These are phyloP conservation scores for Epichloe sp. DNA, from an alignment of 2,329 filamentous ascomycete genomes.

Conservation along the genomic window DNA sequence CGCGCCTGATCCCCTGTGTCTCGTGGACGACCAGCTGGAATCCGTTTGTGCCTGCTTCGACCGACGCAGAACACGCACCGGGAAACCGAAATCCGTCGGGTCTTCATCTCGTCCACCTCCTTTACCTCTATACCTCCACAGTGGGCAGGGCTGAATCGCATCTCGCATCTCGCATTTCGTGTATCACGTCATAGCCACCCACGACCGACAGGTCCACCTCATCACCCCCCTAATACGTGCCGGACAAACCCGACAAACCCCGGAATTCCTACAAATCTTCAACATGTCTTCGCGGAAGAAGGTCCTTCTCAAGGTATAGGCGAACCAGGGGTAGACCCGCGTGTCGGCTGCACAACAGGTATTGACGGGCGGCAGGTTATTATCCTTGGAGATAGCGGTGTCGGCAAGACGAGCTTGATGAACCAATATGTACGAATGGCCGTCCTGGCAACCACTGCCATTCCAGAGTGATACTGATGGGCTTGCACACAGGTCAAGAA, in stretches of 20 bases:
- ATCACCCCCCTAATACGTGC: neutral
- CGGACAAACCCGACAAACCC: neutral
- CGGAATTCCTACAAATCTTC: constrained; percentile 9
- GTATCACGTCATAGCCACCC: constrained; percentile 4
- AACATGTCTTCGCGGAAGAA: constrained; percentile 75
- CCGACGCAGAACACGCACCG: neutral
- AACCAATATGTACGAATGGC: constrained; percentile 89
- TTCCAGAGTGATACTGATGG: constrained; percentile 6
- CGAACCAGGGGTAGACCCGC: too few species aligned
- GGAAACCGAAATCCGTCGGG: neutral
- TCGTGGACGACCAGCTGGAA: neutral
- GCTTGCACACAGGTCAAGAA: constrained; percentile 73
- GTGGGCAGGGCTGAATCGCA: constrained; percentile 1
- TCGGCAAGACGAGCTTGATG: constrained; percentile 99
- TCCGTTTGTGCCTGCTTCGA: constrained; percentile 3
- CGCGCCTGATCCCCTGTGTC: neutral
- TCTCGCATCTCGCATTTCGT: neutral
- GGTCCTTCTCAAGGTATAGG: constrained; percentile 70
- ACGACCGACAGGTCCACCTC: neutral
- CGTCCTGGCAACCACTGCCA: constrained; percentile 3
- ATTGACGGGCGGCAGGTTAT: constrained; percentile 57
- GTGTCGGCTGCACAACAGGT: neutral
- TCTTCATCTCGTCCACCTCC: neutral
- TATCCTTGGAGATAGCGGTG: constrained; percentile 95
- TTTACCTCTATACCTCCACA: neutral